These are phyloP conservation scores for Cynara cardunculus DNA, from an alignment of 129 eudicot species.

Conservation along the genomic window DNA sequence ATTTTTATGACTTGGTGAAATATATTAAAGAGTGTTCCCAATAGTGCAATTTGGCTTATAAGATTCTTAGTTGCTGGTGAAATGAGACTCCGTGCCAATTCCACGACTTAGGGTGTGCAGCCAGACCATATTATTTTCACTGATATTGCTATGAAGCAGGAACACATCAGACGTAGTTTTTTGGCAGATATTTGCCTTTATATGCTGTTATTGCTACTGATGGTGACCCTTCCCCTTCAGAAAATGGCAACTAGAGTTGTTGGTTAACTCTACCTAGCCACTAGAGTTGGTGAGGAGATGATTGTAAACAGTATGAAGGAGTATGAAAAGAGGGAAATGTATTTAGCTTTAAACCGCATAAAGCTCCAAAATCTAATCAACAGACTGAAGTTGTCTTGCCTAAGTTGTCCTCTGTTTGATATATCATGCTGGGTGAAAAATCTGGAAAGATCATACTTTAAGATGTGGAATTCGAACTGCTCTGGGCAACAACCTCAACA, in stretches of 20 bases:
- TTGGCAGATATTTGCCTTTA: constrained; percentile 92
- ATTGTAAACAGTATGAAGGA: constrained; percentile 76
- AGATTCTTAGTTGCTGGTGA: constrained; percentile 97
- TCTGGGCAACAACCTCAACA: constrained; percentile 76
- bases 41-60: constrained; percentile 94
- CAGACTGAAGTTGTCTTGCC: constrained; percentile 70
- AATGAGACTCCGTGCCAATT: constrained; percentile 90
- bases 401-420: constrained; percentile 82
- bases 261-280: constrained; percentile 86
- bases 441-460: no score
- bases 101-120: constrained; percentile 92
- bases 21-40: no score
- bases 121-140: constrained; percentile 94
- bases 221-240: no score
- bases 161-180: constrained; percentile 85
- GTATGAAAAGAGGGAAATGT: constrained; percentile 86
- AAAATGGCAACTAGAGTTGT: constrained; percentile 98
- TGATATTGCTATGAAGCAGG: constrained; percentile 91
- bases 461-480: constrained; percentile 95
- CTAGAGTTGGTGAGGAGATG: constrained; percentile 83
- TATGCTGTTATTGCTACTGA: constrained; percentile 90
- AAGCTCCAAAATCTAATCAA: constrained; percentile 73
- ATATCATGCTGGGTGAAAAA: constrained; percentile 86
- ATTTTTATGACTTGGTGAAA: no score
- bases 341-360: constrained; percentile 63